These are phyloP conservation scores for Chrysoporthe austroafricana DNA, from an alignment of 2,329 filamentous ascomycete species.

Conservation along the genomic window DNA sequence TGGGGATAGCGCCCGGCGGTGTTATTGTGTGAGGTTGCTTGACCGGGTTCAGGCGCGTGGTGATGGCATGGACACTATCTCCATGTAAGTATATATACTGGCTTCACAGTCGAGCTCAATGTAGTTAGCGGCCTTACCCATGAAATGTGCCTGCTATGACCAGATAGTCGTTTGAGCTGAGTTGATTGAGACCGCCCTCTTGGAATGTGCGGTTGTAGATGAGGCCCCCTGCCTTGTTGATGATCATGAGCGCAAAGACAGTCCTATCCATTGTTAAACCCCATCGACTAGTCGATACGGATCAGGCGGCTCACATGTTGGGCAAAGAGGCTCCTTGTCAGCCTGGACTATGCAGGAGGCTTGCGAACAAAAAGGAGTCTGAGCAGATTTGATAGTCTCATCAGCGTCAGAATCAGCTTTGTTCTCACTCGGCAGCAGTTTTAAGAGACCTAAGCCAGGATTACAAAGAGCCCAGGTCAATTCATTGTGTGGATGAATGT, in stretches of 20 bases:
- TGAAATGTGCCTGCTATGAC: constrained; percentile 97
- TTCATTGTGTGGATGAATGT: neutral
- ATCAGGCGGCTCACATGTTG: constrained; percentile 20
- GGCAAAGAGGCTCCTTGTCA: constrained; percentile 7
- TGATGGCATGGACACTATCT: constrained; percentile 69
- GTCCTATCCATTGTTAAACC: constrained; percentile 61
- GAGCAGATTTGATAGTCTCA: neutral
- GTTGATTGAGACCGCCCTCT: constrained; percentile 79
- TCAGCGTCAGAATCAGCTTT: neutral
- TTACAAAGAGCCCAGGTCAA: neutral
- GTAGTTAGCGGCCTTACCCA: constrained; percentile 62
- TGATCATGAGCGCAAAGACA: constrained; percentile 92
- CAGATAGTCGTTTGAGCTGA: constrained; percentile 94
- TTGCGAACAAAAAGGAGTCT: constrained; percentile 7
- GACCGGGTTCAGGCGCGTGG: constrained; percentile 63
- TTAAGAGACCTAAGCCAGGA: neutral
- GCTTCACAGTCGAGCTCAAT: constrained; percentile 30
- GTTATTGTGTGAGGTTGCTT: constrained; percentile 40
- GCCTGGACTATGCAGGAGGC: constrained; percentile 12
- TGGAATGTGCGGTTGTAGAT: constrained; percentile 96
- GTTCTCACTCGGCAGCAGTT: neutral
- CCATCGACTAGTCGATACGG: neutral
- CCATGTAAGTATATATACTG: neutral
- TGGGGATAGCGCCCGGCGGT: constrained; percentile 45
- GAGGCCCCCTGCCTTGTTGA: constrained; percentile 97